Conservation (phyloP, 192 early-diverging fungal genomes). For the Backusella psychrophila region DNA sequence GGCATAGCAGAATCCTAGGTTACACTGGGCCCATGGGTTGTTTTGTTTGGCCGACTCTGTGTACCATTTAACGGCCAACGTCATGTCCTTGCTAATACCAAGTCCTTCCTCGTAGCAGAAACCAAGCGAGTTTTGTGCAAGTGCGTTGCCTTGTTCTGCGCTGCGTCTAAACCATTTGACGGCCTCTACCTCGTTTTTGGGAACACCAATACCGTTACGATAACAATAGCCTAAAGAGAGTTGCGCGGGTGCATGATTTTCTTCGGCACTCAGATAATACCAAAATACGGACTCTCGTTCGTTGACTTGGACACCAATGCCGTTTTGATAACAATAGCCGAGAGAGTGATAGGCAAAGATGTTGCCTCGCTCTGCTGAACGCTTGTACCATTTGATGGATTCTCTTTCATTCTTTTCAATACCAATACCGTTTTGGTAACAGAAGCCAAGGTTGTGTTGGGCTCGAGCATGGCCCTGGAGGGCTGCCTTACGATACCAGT, state of each 20-base stretch:
- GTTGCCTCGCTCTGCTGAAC: constrained; percentile 51
- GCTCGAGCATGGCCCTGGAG: constrained; percentile 63
- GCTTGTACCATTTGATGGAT: constrained; percentile 63
- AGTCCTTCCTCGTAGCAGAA: constrained; percentile 80
- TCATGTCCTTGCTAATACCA: constrained; percentile 51
- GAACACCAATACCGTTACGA: constrained; percentile 55
- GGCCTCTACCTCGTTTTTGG: constrained; percentile 46
- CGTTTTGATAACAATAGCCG: constrained; percentile 59
- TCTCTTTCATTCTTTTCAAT: constrained; percentile 61
- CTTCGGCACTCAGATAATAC: constrained; percentile 60
- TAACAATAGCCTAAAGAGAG: constrained; percentile 68
- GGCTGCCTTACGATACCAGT: constrained; percentile 67
- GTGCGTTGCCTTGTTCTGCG: constrained; percentile 67
- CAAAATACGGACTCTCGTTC: constrained; percentile 53
- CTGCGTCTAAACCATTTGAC: constrained; percentile 61
- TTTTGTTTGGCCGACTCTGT: constrained; percentile 32
- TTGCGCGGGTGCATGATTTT: constrained; percentile 73
- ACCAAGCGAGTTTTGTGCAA: constrained; percentile 80
- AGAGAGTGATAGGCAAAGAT: constrained; percentile 53
- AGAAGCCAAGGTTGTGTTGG: constrained; percentile 70
- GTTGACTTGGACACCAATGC: constrained; percentile 55
- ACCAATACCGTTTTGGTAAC: constrained; percentile 75
- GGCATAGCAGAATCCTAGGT: constrained; percentile 77
- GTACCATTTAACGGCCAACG: constrained; percentile 38
- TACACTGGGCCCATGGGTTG: constrained; percentile 63